Base-by-base conservation (phyloP, 1,284 basidiomycete species). In the Trametes polyzona region DNA sequence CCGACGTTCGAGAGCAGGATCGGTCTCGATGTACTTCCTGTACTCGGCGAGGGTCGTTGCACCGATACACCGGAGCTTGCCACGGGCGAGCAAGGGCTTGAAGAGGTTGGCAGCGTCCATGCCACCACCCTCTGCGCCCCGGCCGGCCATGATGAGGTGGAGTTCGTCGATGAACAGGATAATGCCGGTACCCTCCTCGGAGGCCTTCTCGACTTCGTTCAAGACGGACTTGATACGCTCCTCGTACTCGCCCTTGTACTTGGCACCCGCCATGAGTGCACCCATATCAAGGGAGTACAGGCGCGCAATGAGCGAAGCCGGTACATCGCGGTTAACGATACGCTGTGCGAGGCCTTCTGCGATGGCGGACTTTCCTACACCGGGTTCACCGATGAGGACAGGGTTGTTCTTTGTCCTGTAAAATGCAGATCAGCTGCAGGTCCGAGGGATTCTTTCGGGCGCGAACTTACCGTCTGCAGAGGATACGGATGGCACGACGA, bases 201-300 rank as follows among this genome's bases (percentile, higher is more conserved):
- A 80, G 4, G 92, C 86, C 75, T 97, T 96, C 74, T 98, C 96
- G 60, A 98, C 89, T 75, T 99, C 97, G 72, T 87, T 86, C 48
- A 98, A 78, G 57, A 98, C 94, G 12, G 90, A 80, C 76, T 98
- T 98, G 75, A 98, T 87, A 46, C 96, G 90, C 72, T 99, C 96
- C 75, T 99, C 96, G 74, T 96, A 99, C 76, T 98, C 95, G 58
- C 96, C 96, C 73, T 94, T 95, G 79, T 93, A 96, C 73, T 94
- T 95, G 32, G 95, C 96, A 51, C 96, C 95, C 6, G 95, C 94
- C 91, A 96, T 96, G 58, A 98, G 83, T 0, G 95, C 92, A 63
- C 95, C 96, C 87, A 98, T 92, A 72, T 98, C 96, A 23, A 95
- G 80, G 50, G 88, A 92, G 68, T 86, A 93, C n/a, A 98, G 80